Conservation (phyloP, 805 yeast genomes). For the Ogataea paradorogensis region DNA sequence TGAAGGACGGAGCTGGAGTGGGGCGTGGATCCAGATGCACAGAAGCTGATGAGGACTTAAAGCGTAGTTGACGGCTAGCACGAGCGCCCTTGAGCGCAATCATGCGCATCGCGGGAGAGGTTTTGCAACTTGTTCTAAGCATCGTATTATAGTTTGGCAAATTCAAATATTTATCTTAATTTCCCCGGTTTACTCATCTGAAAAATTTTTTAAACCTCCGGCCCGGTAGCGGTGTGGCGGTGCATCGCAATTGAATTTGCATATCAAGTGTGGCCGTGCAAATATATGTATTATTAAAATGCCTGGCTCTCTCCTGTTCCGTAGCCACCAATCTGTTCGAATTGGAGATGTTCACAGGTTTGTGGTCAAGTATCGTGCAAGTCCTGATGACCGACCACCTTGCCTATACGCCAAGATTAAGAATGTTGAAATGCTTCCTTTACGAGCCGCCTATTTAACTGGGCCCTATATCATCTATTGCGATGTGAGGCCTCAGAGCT, state of each 20-base stretch:
- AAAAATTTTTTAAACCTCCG: constrained; percentile 9
- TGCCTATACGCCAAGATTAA: constrained; percentile 55
- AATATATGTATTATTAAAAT: neutral
- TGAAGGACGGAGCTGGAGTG: constrained; percentile 51
- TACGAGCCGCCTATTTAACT: constrained; percentile 79
- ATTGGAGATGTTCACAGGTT: constrained; percentile 62
- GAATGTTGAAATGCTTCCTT: constrained; percentile 67
- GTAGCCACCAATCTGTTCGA: constrained; percentile 39
- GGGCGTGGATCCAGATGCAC: constrained; percentile 26
- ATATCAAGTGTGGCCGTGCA: constrained; percentile 10
- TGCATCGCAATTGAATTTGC: constrained; percentile 1
- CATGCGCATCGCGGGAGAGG: constrained; percentile 8
- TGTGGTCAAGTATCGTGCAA: constrained; percentile 47
- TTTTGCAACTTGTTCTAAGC: constrained; percentile 8
- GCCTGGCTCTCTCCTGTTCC: constrained; percentile 20
- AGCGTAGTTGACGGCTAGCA: constrained; percentile 15
- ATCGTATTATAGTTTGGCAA: constrained; percentile 5
- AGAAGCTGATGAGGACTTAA: constrained; percentile 23
- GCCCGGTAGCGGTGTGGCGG: constrained; percentile 14
- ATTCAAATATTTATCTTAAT: constrained; percentile 3
- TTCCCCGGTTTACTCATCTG: constrained; percentile 11
- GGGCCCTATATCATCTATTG: constrained; percentile 89
- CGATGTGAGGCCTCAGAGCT: constrained; percentile 71
- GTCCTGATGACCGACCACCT: constrained; percentile 12
- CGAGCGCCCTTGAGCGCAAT: constrained; percentile 6